phyloP scores from a whole-genome alignment of 2,329 filamentous ascomycete genomes.

The Decorospora gaudefroyi region DNA sequence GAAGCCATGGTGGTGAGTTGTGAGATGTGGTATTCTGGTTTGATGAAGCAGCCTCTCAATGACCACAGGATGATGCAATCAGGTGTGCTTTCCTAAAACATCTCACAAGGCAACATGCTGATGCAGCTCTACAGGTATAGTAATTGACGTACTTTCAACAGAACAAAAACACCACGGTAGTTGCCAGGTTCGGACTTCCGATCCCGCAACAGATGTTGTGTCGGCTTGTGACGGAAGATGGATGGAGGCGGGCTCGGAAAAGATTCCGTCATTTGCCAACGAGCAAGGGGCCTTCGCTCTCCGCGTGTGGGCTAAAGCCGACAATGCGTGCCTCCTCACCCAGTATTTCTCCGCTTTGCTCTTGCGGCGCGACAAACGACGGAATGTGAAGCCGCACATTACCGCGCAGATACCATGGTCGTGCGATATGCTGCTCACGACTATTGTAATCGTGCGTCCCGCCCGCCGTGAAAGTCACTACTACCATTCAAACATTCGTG shows the following conservation, averaged over 20 bases:
- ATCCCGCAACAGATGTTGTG: conserved; percentile 16
- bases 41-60: neutral
- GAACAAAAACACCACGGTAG: neutral
- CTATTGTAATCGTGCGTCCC: conserved; percentile 34
- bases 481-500: conserved; percentile 8
- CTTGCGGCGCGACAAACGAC: conserved; percentile 17
- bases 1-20: conserved; percentile 37
- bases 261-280: conserved; percentile 33
- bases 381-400: conserved; percentile 40
- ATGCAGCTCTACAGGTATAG: too few species aligned
- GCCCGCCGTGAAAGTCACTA: conserved; percentile 29
- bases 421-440: conserved; percentile 10
- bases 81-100: neutral
- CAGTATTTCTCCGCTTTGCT: conserved; percentile 24
- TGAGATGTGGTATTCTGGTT: neutral
- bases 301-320: conserved; percentile 32
- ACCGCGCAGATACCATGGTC: conserved; percentile 33
- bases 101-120: too few species aligned
- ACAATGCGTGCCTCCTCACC: conserved; percentile 7
- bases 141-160: neutral
- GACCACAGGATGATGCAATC: neutral
- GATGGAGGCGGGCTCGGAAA: conserved; percentile 29
- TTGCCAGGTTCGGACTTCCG: conserved; percentile 13
- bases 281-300: conserved; percentile 2
- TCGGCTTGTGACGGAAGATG: conserved; percentile 36